Base-by-base conservation (phyloP, 768 basidiomycete species). In the Boletus subparvulus region DNA sequence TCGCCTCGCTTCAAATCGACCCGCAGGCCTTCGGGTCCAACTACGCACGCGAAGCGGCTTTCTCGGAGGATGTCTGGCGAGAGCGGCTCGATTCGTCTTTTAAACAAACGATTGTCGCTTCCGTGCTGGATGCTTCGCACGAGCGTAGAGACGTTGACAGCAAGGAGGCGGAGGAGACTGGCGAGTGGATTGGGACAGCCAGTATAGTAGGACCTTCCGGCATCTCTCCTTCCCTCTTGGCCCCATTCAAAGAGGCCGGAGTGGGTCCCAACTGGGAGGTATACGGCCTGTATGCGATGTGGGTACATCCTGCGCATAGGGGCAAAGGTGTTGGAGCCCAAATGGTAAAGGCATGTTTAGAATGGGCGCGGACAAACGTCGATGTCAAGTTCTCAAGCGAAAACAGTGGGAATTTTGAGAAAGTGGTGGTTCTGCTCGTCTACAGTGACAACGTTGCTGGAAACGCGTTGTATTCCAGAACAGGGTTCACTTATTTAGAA, bases 251-350 rank as follows among this genome's bases (percentile, higher is more conserved):
- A 41, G 56, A 59, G 24, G 62, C 56, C 0, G 63, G 63, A 0
- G 21, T 65, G 37, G 52, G 52, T 5, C 40, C n/a, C 3, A 42
- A 60, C 9, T 70, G 61, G 60, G 55, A 67, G 16, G 50, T 56
- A 12, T 67, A 73, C 16, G 54, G 51, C 14, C 24, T 71, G 14
- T 66, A 6, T 42, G 61, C 40, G n/a, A 61, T 69, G 65, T 71
- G 67, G 71, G 65, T 69, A 6, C 62, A 63, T 32, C 71, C 62
- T n/a, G 60, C 61, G 2, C 69, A 71, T 32, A 59, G 69, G 16
- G 60, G 61, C n/a, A 68, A 54, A 41, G 62, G 63, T 14, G 16
- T 71, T 16, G 69, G 58, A 6, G 10, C 28, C 3, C n/a, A 32
- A 16, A 19, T 73, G n/a, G 53, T 63, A 12, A 47, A 43, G 17